These are phyloP conservation scores for Gracilaria domingensis DNA, from an alignment of 23 red algal genomes.

Conservation along the genomic window DNA sequence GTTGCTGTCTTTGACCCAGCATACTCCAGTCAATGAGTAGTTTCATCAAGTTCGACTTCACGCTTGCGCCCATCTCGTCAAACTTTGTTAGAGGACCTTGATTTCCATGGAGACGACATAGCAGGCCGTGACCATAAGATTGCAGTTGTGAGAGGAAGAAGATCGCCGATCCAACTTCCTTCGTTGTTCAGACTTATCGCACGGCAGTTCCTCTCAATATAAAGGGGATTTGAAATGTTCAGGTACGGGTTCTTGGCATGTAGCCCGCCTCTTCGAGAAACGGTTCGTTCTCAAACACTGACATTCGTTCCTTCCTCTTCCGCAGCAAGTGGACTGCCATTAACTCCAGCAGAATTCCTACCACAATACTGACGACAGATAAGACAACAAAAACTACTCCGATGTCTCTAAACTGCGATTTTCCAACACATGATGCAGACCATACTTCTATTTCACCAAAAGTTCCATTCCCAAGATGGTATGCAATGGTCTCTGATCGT, in stretches of 20 bases:
- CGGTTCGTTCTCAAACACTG: neutral
- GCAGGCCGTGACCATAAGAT: too few species aligned
- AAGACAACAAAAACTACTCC: slow-evolving; percentile 1
- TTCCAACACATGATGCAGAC: slow-evolving; percentile 14
- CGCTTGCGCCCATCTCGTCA: too few species aligned
- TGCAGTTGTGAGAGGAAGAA: too few species aligned
- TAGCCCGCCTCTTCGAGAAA: neutral
- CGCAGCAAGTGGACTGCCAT: neutral
- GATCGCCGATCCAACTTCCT: too few species aligned
- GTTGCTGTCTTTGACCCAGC: too few species aligned
- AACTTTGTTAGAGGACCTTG: too few species aligned
- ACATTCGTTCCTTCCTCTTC: neutral
- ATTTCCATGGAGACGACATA: too few species aligned
- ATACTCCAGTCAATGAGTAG: too few species aligned
- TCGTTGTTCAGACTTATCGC: too few species aligned
- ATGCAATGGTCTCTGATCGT: slow-evolving; percentile 5
- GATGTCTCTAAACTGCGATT: slow-evolving; percentile 2
- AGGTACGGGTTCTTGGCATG: neutral
- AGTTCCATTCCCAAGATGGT: slow-evolving; percentile 5
- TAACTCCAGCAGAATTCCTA: slow-evolving; percentile 16
- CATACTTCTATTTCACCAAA: slow-evolving; percentile 36
- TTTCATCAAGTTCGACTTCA: too few species aligned
- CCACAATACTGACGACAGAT: slow-evolving; percentile 2
- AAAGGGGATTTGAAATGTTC: too few species aligned
- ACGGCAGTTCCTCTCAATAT: too few species aligned